A percentile compares a stretch with the other conserved stretches of the same genome.
These are phyloP conservation scores for Zymoseptoria crescenta DNA, from an alignment of 2,329 filamentous ascomycete genomes.

Conservation along the genomic window DNA sequence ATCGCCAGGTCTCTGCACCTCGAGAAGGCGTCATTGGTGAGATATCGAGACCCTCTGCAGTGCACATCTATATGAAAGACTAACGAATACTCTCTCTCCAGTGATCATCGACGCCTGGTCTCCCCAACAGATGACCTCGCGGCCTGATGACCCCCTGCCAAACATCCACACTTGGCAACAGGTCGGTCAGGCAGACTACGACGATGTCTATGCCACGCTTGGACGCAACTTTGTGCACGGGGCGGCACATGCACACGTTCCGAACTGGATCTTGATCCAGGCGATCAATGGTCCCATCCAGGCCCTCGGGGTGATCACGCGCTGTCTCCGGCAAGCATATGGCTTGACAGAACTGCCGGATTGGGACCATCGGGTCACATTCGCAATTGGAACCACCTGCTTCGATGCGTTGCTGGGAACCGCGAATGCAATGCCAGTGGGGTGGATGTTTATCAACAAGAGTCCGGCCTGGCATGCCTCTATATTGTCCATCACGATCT, in stretches of 20 bases:
- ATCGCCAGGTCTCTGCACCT: background rate
- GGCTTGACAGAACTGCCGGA: background rate
- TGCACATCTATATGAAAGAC: no score
- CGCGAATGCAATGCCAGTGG: background rate
- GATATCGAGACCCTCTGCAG: no score
- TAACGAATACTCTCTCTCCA: no score
- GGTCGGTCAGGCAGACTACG: background rate
- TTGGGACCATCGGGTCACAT: background rate
- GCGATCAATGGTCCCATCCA: background rate
- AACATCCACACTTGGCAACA: background rate
- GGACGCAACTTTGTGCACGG: no score
- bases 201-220: background rate
- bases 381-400: slow-evolving; percentile 2
- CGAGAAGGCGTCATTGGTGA: background rate
- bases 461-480: background rate
- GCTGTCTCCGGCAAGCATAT: background rate
- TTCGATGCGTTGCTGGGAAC: slow-evolving; percentile 1
- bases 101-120: background rate
- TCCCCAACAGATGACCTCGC: background rate
- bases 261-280: background rate
- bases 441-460: background rate
- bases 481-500: background rate
- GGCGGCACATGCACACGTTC: background rate
- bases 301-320: background rate
- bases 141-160: background rate